Percentiles rank a stretch among this genome's conserved stretches.
Conservation (phyloP, 2,329 filamentous ascomycete genomes). For the Lachnellula suecica region DNA sequence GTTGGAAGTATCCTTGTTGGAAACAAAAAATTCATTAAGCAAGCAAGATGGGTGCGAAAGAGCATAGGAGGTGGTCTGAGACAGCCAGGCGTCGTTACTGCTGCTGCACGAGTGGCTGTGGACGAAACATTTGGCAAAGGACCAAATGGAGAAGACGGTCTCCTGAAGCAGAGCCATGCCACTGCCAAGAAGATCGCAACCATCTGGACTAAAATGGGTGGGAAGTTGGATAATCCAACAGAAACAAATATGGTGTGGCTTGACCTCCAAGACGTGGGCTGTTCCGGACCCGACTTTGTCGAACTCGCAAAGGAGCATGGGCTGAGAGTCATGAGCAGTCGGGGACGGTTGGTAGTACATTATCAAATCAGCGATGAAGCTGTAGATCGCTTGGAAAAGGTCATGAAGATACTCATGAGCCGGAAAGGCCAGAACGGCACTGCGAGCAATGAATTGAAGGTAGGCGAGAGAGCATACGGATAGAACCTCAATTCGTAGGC, state of each 20-base stretch:
- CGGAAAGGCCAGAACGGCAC: conserved; percentile 13
- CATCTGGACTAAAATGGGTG: conserved; percentile 61
- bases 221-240: conserved; percentile 57
- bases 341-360: conserved; percentile 65
- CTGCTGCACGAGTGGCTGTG: conserved; percentile 73
- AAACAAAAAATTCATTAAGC: conserved; percentile 52
- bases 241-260: conserved; percentile 79
- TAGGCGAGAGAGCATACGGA: conserved; percentile 32
- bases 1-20: conserved; percentile 75
- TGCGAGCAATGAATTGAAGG: conserved; percentile 13
- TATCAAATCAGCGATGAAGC: conserved; percentile 68
- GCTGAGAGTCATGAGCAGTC: conserved; percentile 53
- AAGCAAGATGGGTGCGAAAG: conserved; percentile 76
- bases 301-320: conserved; percentile 56
- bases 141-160: conserved; percentile 57
- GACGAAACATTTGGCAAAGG: conserved; percentile 73
- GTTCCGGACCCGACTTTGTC: conserved; percentile 52
- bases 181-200: conserved; percentile 61
- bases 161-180: conserved; percentile 58
- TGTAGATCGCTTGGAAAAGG: conserved; percentile 45
- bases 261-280: conserved; percentile 56
- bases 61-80: conserved; percentile 76
- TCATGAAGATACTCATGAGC: conserved; percentile 40
- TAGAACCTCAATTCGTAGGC: neutral
- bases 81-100: conserved; percentile 74